Evolutionary conservation across 495 filamentous ascomycete species (phyloP).

Genomic region (Neurospora intermedia): DNA sequence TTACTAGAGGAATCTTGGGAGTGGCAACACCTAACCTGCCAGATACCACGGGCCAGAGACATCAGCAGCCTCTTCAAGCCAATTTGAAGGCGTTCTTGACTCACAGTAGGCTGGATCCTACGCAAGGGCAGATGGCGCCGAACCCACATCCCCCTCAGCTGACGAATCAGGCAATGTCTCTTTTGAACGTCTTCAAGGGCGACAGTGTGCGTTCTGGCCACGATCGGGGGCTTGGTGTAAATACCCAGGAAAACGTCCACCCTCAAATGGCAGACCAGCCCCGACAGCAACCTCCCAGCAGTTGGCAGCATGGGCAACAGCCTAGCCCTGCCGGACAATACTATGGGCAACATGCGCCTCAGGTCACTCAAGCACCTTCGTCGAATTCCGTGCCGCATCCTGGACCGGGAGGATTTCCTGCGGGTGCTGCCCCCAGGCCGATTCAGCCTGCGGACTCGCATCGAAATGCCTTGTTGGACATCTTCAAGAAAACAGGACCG

Average conservation of each 20-base stretch:
- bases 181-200: conserved; percentile 55
- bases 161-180: conserved; percentile 47
- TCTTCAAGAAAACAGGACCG: conserved; percentile 36
- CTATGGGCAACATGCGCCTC: conserved; percentile 10
- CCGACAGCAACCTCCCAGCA: conserved; percentile 9
- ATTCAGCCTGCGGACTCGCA: conserved; percentile 32
- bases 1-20: conserved; percentile 19
- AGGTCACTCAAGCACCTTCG: conserved; percentile 2
- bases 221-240: conserved; percentile 4
- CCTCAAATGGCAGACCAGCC: conserved; percentile 5
- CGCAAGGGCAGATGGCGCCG: conserved; percentile 27
- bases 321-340: conserved; percentile 14
- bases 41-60: conserved; percentile 25
- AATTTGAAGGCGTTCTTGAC: background rate
- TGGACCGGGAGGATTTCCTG: background rate
- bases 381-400: background rate
- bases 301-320: conserved; percentile 9
- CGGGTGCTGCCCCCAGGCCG: conserved; percentile 9
- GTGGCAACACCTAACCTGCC: conserved; percentile 17
- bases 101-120: conserved; percentile 14
- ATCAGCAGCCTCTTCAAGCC: conserved; percentile 10
- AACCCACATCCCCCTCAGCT: conserved; percentile 3
- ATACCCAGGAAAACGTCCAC: conserved; percentile 5
- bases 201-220: conserved; percentile 10
- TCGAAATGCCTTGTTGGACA: conserved; percentile 32